Percentiles rank a stretch among this genome's conserved stretches.
Conservation (phyloP, 768 basidiomycete species). For the Boletus reticuloceps region DNA sequence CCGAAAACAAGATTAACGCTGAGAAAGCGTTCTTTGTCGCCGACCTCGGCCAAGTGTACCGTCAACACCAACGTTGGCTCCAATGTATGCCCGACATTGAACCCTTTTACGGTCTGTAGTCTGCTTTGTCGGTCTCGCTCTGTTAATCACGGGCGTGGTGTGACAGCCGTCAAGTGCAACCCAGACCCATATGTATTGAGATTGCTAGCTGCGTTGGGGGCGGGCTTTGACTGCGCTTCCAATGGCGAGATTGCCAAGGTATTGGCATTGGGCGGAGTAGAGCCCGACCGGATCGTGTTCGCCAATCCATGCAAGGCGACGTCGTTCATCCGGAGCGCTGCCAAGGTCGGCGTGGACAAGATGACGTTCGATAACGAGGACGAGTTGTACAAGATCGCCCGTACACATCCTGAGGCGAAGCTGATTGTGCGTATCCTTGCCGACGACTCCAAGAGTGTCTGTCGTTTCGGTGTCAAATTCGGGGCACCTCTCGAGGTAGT, state of each 20-base stretch:
- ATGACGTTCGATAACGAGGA: conserved; percentile 99
- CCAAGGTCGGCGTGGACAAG: conserved; percentile 73
- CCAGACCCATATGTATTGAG: conserved; percentile 94
- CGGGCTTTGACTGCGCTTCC: conserved; percentile 97
- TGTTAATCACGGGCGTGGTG: conserved; percentile 24
- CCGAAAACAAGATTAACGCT: conserved; percentile 61
- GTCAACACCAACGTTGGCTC: conserved; percentile 82
- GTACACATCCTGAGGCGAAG: conserved; percentile 75
- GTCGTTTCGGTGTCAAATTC: conserved; percentile 92
- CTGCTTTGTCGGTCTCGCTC: conserved; percentile 14
- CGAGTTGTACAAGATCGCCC: conserved; percentile 93
- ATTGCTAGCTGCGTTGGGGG: conserved; percentile 83
- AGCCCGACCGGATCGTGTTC: conserved; percentile 85
- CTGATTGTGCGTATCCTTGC: conserved; percentile 93
- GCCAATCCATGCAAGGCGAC: conserved; percentile 98
- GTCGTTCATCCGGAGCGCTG: conserved; percentile 88
- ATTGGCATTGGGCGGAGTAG: conserved; percentile 67
- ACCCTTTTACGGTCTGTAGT: conserved; percentile 83
- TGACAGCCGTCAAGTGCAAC: conserved; percentile 93
- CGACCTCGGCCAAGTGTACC: conserved; percentile 85
- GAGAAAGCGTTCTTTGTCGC: conserved; percentile 97
- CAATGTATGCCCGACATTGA: conserved; percentile 77
- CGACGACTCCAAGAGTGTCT: conserved; percentile 95
- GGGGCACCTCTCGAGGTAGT: conserved; percentile 87
- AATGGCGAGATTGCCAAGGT: conserved; percentile 88